Base-by-base conservation (phyloP, 1,139 yeast genomes). In the Lodderomyces theae region DNA sequence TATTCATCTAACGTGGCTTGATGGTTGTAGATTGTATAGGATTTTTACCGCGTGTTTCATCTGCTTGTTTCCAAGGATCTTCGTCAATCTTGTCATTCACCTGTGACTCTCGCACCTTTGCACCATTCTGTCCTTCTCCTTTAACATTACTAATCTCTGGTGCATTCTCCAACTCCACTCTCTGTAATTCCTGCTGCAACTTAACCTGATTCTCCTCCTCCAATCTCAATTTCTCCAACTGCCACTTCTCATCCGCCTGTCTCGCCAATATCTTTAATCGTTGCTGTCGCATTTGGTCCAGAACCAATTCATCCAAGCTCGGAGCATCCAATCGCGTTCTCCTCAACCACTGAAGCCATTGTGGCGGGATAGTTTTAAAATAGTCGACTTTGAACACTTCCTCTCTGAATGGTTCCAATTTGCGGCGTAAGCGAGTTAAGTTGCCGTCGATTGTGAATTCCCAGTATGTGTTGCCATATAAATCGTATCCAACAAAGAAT, bases 401-500 rank as follows among this genome's bases (percentile, higher is more conserved):
- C 33, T 61, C 60, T 41, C 61, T 54, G 42, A 57, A 60, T 1
- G 82, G 83, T 44, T 74, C 75, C 49, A 74, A 61, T 46, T 76
- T 74, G 34, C 83, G 52, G 40, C 83, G 60, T 39, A 77, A 64
- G 42, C 76, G 53, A 35, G 61, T 69, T 62, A 60, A 51, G 49
- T 65, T 67, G 4, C 75, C 80, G 47, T 77, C 81, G 9, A 67
- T 54, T 37, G 74, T 71, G 60, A 84, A 81, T 57, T 86, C 95
- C 95, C 95, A 86, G 60, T 82, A 86, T 3, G 92, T 81, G 57
- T 86, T 86, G 4, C 94, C 95, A 37, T 80, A 80, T 15, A 86
- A 67, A 54, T 86, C 95, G 56, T 85, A 86, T 8, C 95, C 80
- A n/a, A 77, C 62, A 47, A 79, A 79, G 51, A 74, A 79, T 53